Percentiles rank a stretch among this genome's conserved stretches.
These are phyloP conservation scores for Cyberlindnera xishuangbannaensis DNA, from an alignment of 805 yeast species.

Conservation along the genomic window DNA sequence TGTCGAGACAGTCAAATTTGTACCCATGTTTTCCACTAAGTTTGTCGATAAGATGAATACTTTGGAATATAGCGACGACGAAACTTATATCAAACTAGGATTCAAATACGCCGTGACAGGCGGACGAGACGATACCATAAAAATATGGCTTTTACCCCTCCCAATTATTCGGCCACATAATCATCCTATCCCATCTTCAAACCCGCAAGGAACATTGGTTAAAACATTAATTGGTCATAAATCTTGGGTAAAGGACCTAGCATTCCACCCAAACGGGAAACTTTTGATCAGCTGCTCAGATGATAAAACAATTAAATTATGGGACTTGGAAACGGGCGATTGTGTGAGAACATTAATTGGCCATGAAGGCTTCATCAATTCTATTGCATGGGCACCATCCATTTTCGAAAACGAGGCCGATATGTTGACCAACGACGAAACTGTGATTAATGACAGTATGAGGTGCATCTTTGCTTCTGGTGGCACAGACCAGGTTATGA, in stretches of 20 bases:
- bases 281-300: constrained; percentile 70
- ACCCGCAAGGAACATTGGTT: constrained; percentile 56
- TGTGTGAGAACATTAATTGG: constrained; percentile 47
- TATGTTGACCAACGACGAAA: constrained; percentile 23
- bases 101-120: constrained; percentile 72
- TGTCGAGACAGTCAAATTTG: constrained; percentile 63
- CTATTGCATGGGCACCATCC: constrained; percentile 49
- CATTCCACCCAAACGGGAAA: constrained; percentile 71
- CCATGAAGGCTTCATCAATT: constrained; percentile 75
- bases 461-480: constrained; percentile 80
- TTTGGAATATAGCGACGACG: constrained; percentile 23
- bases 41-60: constrained; percentile 40
- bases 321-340: constrained; percentile 60
- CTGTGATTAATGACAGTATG: constrained; percentile 39
- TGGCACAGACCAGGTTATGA: constrained; percentile 89
- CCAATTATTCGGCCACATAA: constrained; percentile 53
- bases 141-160: constrained; percentile 72
- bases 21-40: constrained; percentile 47
- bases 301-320: constrained; percentile 66
- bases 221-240: constrained; percentile 66
- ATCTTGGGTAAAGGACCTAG: constrained; percentile 76
- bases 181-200: constrained; percentile 50
- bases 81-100: constrained; percentile 36
- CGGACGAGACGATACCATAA: constrained; percentile 70
- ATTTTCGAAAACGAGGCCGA: constrained; percentile 27